A percentile compares a stretch with the other conserved stretches of the same genome.
phyloP scores from a whole-genome alignment of 768 basidiomycete species.

The Mycena galopus region DNA sequence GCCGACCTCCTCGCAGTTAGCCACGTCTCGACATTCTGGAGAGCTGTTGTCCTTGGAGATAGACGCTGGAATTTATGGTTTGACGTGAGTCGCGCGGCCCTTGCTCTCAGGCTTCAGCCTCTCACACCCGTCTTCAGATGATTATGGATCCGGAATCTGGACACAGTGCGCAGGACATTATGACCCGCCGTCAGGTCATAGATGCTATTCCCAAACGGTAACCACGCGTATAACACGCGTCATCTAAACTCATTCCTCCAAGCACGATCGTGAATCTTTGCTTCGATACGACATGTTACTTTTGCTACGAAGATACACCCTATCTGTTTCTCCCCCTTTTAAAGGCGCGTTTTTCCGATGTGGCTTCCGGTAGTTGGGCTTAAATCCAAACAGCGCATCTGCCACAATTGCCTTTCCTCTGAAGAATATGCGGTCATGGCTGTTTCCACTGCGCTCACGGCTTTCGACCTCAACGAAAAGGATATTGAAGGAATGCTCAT shows the following conservation, averaged over 20 bases:
- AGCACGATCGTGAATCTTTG: constrained; percentile 20
- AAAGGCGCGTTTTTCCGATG: neutral
- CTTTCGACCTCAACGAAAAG: constrained; percentile 8
- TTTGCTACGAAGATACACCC: neutral
- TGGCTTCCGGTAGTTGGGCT: neutral
- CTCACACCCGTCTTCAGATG: neutral
- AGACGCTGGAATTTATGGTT: constrained; percentile 10
- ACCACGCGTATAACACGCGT: too few relatives aligned
- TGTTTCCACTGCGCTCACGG: neutral
- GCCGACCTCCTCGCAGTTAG: neutral
- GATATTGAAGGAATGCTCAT: neutral
- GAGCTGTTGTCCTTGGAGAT: neutral
- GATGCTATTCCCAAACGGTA: neutral
- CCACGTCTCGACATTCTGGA: constrained; percentile 14
- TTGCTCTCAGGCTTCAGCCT: neutral
- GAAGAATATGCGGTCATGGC: constrained; percentile 11
- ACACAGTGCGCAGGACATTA: neutral
- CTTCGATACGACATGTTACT: constrained; percentile 4
- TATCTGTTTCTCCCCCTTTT: constrained; percentile 1
- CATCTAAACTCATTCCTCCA: too few relatives aligned
- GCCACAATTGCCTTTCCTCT: neutral
- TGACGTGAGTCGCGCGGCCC: neutral
- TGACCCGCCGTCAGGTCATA: neutral
- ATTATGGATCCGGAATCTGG: neutral
- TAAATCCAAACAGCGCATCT: neutral